A percentile compares a stretch with the other conserved stretches of the same genome.
These are phyloP conservation scores for Penicillium mononematosum DNA, from an alignment of 495 filamentous ascomycete species.

Conservation along the genomic window DNA sequence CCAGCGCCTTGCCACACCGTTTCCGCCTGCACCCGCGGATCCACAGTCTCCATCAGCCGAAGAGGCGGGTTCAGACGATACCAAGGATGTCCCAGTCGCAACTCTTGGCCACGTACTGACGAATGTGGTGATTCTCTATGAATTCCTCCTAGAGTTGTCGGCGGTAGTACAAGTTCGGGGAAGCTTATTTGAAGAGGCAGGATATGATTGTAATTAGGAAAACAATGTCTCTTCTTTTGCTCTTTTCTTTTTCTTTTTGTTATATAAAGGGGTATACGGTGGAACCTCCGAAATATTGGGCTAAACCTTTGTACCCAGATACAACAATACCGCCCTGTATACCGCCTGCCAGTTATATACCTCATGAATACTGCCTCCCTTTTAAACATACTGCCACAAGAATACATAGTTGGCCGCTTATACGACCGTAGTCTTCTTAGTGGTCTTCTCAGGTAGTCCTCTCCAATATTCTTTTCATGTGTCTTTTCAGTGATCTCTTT, in stretches of 20 bases:
- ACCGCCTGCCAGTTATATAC: no score
- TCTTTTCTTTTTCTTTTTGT: not conserved
- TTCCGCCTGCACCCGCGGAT: constrained; percentile 22
- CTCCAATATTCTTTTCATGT: no score
- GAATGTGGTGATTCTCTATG: constrained; percentile 56
- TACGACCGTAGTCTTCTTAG: no score
- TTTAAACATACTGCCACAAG: no score
- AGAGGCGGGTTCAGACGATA: constrained; percentile 29
- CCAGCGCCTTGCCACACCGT: constrained; percentile 39
- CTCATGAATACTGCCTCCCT: no score
- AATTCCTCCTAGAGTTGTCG: constrained; percentile 86
- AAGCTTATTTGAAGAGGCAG: constrained; percentile 82
- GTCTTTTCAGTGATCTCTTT: no score
- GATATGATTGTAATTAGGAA: constrained; percentile 35
- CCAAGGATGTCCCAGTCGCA: constrained; percentile 34
- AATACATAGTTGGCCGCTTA: no score
- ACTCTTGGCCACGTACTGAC: constrained; percentile 87
- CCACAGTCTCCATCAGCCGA: constrained; percentile 3
- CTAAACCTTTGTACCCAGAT: no score
- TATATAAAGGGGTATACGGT: constrained; percentile 3
- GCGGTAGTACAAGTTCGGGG: constrained; percentile 84
- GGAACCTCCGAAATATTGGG: no score
- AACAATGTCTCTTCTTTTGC: no score
- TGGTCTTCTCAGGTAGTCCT: no score
- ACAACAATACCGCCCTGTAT: no score